These are phyloP conservation scores for Penicillium sclerotiorum DNA, from an alignment of 2,329 filamentous ascomycete species.

Conservation along the genomic window DNA sequence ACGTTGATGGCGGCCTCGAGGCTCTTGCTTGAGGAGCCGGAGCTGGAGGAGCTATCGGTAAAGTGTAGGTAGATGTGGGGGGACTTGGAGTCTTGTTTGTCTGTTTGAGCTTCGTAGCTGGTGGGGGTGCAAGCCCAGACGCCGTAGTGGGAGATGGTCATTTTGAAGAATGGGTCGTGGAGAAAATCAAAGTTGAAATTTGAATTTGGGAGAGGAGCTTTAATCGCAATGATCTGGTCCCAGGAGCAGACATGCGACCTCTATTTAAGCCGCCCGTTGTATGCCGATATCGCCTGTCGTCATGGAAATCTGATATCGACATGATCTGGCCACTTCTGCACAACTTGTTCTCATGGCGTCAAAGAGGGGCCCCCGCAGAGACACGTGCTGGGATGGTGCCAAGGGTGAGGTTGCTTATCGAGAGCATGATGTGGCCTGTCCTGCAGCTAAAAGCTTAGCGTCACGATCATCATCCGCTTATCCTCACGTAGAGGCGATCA, in stretches of 20 bases:
- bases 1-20: slow-evolving; percentile 37
- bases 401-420: background rate
- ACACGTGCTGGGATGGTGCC: slow-evolving; percentile 10
- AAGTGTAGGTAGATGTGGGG: slow-evolving; percentile 37
- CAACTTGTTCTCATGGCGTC: background rate
- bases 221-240: background rate
- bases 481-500: background rate
- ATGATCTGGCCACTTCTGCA: slow-evolving; percentile 1
- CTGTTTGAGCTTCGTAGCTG: slow-evolving; percentile 18
- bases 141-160: slow-evolving; percentile 24
- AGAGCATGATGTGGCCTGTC: slow-evolving; percentile 10
- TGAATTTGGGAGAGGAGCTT: background rate
- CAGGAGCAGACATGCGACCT: background rate
- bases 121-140: slow-evolving; percentile 24
- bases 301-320: background rate
- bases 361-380: background rate
- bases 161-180: background rate
- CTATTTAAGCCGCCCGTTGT: background rate
- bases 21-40: slow-evolving; percentile 12
- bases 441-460: slow-evolving; percentile 18
- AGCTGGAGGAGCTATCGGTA: slow-evolving; percentile 19
- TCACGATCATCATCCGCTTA: slow-evolving; percentile 2
- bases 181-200: background rate
- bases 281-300: background rate
- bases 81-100: slow-evolving; percentile 22